Evolutionary conservation across 2,329 filamentous ascomycete species (phyloP).

Genomic region (Cladosporium sp.): DNA sequence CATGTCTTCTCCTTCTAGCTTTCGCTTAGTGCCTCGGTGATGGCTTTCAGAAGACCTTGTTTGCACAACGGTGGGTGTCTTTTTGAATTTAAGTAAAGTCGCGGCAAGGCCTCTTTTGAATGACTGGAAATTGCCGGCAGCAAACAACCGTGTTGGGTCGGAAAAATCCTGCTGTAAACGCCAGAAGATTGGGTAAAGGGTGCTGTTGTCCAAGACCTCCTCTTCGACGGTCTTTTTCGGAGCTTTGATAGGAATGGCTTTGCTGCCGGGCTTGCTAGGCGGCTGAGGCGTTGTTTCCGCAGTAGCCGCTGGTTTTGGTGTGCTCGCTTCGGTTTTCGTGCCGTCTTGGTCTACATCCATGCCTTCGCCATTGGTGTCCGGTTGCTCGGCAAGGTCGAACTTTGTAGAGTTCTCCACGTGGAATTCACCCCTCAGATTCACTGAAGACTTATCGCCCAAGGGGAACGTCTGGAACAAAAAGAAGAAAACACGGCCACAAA

Average conservation of each 20-base stretch:
- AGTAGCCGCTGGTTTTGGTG: constrained; percentile 12
- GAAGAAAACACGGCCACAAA: constrained; percentile 95
- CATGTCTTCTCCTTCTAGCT: constrained; percentile 34
- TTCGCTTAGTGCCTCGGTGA: constrained; percentile 64
- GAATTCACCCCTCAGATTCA: constrained; percentile 92
- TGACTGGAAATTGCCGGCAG: constrained; percentile 57
- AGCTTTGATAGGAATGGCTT: constrained; percentile 20
- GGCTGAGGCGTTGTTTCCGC: constrained; percentile 22
- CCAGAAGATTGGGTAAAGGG: constrained; percentile 90
- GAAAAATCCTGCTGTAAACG: constrained; percentile 87
- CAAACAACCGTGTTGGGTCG: constrained; percentile 75
- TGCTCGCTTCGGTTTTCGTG: constrained; percentile 8
- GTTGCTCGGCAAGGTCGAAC: constrained; percentile 54
- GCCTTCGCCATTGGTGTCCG: constrained; percentile 35
- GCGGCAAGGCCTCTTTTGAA: constrained; percentile 59
- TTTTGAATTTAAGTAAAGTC: constrained; percentile 70
- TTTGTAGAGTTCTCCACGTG: constrained; percentile 90
- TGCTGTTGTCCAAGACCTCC: constrained; percentile 55
- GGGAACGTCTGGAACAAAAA: constrained; percentile 98
- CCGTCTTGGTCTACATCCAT: constrained; percentile 62
- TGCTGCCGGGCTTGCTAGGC: constrained; percentile 21
- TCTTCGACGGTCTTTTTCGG: constrained; percentile 35
- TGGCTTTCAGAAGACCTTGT: constrained; percentile 58
- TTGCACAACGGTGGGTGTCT: constrained; percentile 55
- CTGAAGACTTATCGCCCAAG: constrained; percentile 90